Evolutionary conservation across 2,329 filamentous ascomycete species (phyloP).

Genomic region (Colletotrichum musae): DNA sequence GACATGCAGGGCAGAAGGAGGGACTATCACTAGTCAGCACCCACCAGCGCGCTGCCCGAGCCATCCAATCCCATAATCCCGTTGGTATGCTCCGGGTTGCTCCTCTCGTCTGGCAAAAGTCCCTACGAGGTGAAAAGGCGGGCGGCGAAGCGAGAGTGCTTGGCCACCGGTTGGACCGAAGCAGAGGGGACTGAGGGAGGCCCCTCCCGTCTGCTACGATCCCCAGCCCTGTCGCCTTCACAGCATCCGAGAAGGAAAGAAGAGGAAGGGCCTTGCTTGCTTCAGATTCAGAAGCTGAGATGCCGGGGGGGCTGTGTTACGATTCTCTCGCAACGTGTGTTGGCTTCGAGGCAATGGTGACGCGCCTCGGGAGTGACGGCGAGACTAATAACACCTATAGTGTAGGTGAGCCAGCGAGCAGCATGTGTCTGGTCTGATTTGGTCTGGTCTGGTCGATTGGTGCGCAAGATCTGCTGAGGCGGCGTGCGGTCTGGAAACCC

Average conservation of each 20-base stretch:
- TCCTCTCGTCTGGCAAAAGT: constrained; percentile 16
- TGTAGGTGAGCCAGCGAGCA: background rate
- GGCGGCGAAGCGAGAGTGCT: constrained; percentile 15
- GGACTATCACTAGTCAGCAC: constrained; percentile 35
- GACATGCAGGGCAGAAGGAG: constrained; percentile 10
- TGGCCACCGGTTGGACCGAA: background rate
- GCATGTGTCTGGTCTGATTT: background rate
- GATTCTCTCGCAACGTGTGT: background rate
- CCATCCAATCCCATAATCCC: constrained; percentile 13
- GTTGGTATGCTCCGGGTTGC: background rate
- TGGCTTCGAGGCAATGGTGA: constrained; percentile 15
- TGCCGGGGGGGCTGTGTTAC: constrained; percentile 33
- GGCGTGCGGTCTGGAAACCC: constrained; percentile 9
- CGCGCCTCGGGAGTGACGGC: constrained; percentile 29
- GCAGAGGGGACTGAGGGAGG: background rate
- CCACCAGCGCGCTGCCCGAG: constrained; percentile 23
- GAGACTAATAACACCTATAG: constrained; percentile 6
- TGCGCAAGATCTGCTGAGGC: too few species aligned
- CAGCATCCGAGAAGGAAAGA: background rate
- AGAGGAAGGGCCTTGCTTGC: constrained; percentile 2
- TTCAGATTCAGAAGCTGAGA: constrained; percentile 26
- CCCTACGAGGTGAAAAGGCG: constrained; percentile 6
- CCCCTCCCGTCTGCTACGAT: constrained; percentile 34
- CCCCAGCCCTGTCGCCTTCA: constrained; percentile 21
- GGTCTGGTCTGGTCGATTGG: too few species aligned